Evolutionary conservation across 2,329 filamentous ascomycete genomes (phyloP).

Genomic region (Colletotrichum truncatum): DNA sequence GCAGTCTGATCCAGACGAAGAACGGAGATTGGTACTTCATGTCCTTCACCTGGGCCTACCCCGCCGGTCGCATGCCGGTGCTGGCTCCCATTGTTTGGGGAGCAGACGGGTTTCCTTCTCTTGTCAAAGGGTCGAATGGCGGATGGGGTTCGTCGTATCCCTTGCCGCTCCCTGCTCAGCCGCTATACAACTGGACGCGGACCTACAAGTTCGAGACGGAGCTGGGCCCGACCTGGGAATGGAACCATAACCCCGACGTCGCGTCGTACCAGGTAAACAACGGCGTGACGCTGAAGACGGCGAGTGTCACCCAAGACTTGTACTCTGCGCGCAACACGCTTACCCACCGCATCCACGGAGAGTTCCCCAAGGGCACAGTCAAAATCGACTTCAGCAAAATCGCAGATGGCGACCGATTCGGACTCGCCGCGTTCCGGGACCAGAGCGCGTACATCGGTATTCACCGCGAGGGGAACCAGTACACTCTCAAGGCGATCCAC

Average conservation of each 20-base stretch:
- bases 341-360: constrained; percentile 55
- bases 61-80: constrained; percentile 65
- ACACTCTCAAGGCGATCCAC: constrained; percentile 45
- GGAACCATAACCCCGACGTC: constrained; percentile 69
- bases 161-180: constrained; percentile 37
- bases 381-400: constrained; percentile 57
- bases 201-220: constrained; percentile 53
- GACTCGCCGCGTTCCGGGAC: constrained; percentile 63
- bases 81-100: constrained; percentile 64
- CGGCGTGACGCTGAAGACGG: constrained; percentile 57
- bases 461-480: constrained; percentile 42
- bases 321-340: constrained; percentile 57
- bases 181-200: constrained; percentile 40
- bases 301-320: constrained; percentile 61
- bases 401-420: constrained; percentile 59
- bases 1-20: constrained; percentile 61
- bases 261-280: constrained; percentile 53
- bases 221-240: constrained; percentile 62
- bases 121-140: constrained; percentile 51
- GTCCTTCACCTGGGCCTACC: constrained; percentile 64
- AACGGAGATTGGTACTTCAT: constrained; percentile 67
- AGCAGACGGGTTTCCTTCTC: constrained; percentile 58
- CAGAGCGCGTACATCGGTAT: constrained; percentile 62
- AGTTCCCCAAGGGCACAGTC: constrained; percentile 57
- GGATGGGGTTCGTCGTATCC: constrained; percentile 58